These are phyloP conservation scores for Rhodotorula sp. DNA, from an alignment of 1,284 basidiomycete species.

Conservation along the genomic window DNA sequence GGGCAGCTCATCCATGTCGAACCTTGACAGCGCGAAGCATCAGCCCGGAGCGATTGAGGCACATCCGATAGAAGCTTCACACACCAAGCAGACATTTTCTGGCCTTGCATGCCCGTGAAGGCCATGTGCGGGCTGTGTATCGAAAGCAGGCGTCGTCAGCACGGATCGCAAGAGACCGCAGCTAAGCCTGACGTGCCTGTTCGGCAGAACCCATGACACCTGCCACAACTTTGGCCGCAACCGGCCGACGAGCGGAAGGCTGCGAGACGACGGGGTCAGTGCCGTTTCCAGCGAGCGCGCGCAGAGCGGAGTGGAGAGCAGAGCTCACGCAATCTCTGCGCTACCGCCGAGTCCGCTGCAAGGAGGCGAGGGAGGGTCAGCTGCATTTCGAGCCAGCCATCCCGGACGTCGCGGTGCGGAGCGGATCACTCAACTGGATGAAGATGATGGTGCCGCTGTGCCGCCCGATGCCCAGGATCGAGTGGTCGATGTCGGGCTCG, in stretches of 20 bases:
- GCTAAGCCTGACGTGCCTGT: conserved; percentile 59
- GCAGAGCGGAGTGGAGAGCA: neutral
- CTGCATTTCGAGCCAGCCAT: neutral
- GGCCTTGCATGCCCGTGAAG: conserved; percentile 63
- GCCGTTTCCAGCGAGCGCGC: accelerated
- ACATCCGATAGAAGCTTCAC: too few species aligned
- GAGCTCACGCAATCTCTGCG: neutral
- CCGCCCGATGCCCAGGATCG: conserved; percentile 46
- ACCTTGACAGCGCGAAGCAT: conserved; percentile 56
- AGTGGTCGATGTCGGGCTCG: neutral
- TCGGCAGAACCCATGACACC: conserved; percentile 27
- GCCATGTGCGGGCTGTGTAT: conserved; percentile 58
- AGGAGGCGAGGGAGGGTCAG: neutral
- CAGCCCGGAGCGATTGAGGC: too few species aligned
- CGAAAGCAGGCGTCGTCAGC: neutral
- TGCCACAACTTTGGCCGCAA: conserved; percentile 21
- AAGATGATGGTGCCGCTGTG: conserved; percentile 87
- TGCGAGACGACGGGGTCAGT: neutral
- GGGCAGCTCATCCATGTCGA: conserved; percentile 61
- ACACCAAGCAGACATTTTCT: conserved; percentile 69
- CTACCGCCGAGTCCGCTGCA: neutral
- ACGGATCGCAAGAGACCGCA: conserved; percentile 50
- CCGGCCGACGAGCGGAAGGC: neutral
- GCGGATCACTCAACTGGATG: conserved; percentile 60
- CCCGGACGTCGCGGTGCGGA: neutral